phyloP scores from a whole-genome alignment of 2,329 filamentous ascomycete species.

The Colletotrichum sansevieriae region DNA sequence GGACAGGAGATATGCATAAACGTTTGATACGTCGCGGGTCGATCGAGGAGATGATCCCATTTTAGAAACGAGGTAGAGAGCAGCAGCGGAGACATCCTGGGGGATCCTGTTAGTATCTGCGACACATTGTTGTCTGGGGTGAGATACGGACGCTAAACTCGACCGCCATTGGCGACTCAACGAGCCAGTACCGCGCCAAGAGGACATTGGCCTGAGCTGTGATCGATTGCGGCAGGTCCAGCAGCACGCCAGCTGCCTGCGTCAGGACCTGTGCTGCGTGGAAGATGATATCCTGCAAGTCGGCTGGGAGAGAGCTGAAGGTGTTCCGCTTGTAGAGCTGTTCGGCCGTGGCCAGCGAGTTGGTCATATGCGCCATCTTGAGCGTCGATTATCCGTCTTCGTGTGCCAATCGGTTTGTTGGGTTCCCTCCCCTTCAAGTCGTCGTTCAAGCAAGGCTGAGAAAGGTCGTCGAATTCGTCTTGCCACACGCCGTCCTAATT shows the following conservation, averaged over 20 bases:
- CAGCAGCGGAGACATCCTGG: slow-evolving; percentile 85
- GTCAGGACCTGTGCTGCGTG: slow-evolving; percentile 80
- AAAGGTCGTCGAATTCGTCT: neutral
- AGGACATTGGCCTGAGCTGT: slow-evolving; percentile 88
- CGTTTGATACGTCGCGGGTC: slow-evolving; percentile 84
- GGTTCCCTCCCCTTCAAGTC: neutral
- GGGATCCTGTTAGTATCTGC: neutral
- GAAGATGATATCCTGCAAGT: slow-evolving; percentile 79
- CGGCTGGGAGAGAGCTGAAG: slow-evolving; percentile 71
- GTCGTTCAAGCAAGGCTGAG: slow-evolving; percentile 30
- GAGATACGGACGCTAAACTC: slow-evolving; percentile 66
- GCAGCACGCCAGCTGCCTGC: slow-evolving; percentile 82
- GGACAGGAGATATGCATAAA: slow-evolving; percentile 85
- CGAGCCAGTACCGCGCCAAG: slow-evolving; percentile 84
- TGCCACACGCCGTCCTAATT: slow-evolving; percentile 22
- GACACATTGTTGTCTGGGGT: neutral
- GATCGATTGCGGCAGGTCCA: slow-evolving; percentile 86
- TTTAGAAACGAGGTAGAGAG: slow-evolving; percentile 86
- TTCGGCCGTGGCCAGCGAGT: slow-evolving; percentile 78
- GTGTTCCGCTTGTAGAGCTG: slow-evolving; percentile 73
- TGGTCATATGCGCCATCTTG: slow-evolving; percentile 55
- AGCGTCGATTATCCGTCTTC: neutral
- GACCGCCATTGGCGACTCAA: slow-evolving; percentile 66
- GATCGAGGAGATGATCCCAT: slow-evolving; percentile 82
- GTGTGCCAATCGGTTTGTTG: neutral